Evolutionary conservation across 2,329 filamentous ascomycete species (phyloP).

Genomic region (Colletotrichum gigasporum): DNA sequence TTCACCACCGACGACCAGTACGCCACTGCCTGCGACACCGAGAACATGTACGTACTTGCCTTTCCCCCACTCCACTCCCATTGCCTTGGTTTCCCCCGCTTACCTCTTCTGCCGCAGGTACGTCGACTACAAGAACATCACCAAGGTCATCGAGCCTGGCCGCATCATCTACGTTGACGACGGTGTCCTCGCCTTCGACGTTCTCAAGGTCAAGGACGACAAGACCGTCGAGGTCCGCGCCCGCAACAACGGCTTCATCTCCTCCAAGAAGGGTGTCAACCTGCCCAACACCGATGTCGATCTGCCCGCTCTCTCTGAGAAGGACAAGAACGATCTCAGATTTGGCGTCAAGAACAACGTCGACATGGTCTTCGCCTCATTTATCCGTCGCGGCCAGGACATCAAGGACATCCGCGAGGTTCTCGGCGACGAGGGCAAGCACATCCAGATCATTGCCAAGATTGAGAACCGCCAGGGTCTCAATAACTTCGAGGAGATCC

Average conservation of each 20-base stretch:
- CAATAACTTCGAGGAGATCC: slow-evolving; percentile 99
- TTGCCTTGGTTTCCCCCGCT: slow-evolving; percentile 11
- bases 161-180: slow-evolving; percentile 98
- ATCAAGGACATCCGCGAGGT: slow-evolving; percentile 92
- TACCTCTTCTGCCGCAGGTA: slow-evolving; percentile 65
- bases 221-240: slow-evolving; percentile 88
- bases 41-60: slow-evolving; percentile 82
- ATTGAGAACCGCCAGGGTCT: slow-evolving; percentile 99
- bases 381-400: slow-evolving; percentile 94
- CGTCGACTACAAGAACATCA: slow-evolving; percentile 99
- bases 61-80: neutral
- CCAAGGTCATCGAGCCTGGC: slow-evolving; percentile 92
- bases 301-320: slow-evolving; percentile 95
- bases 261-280: slow-evolving; percentile 99
- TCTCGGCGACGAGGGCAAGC: slow-evolving; percentile 88
- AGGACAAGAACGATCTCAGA: slow-evolving; percentile 92
- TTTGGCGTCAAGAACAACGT: slow-evolving; percentile 99
- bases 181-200: slow-evolving; percentile 95
- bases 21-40: slow-evolving; percentile 81
- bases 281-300: slow-evolving; percentile 98
- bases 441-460: slow-evolving; percentile 99
- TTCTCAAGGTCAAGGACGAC: slow-evolving; percentile 86
- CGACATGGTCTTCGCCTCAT: slow-evolving; percentile 99
- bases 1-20: slow-evolving; percentile 97
- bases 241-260: slow-evolving; percentile 98